phyloP scores from a whole-genome alignment of 192 early-diverging fungal genomes.

The Pilobolus umbonatus region DNA sequence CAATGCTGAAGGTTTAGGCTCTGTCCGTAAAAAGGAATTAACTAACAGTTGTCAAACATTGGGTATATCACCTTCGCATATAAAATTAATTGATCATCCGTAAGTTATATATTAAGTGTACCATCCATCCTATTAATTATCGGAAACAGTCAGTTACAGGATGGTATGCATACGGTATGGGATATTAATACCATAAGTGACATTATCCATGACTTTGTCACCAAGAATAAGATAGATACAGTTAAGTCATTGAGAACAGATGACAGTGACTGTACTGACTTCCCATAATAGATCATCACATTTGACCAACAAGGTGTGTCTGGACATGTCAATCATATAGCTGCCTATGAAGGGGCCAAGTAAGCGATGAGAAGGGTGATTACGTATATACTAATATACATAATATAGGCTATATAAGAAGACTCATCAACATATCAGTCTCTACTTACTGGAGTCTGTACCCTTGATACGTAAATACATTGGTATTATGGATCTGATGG shows the following conservation, averaged over 20 bases:
- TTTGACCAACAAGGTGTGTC: conserved; percentile 88
- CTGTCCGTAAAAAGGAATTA: conserved; percentile 57
- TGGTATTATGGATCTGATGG: conserved; percentile 45
- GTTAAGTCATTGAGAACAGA: too few species aligned
- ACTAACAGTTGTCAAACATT: conserved; percentile 52
- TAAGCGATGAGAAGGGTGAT: conserved; percentile 14
- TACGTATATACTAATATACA: neutral
- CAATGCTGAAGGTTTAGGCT: conserved; percentile 65
- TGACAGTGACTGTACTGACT: too few species aligned
- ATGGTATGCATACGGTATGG: conserved; percentile 65
- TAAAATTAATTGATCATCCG: conserved; percentile 54
- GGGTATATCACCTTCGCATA: conserved; percentile 45
- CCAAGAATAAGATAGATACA: conserved; percentile 56
- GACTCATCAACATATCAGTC: conserved; percentile 40
- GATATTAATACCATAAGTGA: conserved; percentile 51
- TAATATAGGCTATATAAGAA: conserved; percentile 28
- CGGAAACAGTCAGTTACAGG: conserved; percentile 64
- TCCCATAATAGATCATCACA: conserved; percentile 70
- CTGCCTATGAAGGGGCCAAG: conserved; percentile 69
- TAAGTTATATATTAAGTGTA: conserved; percentile 21
- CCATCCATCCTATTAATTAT: conserved; percentile 18
- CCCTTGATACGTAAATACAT: conserved; percentile 55
- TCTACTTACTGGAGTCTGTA: conserved; percentile 56
- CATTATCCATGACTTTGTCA: conserved; percentile 54
- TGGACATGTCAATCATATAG: conserved; percentile 87